phyloP scores from a whole-genome alignment of 257 asterid genomes.

The Jasminum sambac region DNA sequence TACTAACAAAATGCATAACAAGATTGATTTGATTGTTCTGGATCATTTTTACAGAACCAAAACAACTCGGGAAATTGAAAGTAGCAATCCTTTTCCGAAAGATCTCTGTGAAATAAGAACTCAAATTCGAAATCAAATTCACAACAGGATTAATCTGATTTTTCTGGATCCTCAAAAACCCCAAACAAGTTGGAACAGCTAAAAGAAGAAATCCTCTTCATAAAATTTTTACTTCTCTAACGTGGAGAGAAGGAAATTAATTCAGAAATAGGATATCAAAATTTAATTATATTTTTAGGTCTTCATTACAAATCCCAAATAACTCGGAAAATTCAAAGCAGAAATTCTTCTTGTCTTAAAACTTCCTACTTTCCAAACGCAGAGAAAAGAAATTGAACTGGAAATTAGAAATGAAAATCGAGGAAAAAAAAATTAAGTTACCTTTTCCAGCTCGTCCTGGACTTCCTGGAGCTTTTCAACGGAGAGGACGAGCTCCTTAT shows the following conservation, averaged over 20 bases:
- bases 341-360: background rate
- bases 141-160: background rate
- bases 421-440: background rate
- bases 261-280: background rate
- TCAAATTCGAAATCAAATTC: background rate
- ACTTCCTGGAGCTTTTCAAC: constrained; percentile 17
- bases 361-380: background rate
- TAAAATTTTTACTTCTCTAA: background rate
- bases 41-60: background rate
- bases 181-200: background rate
- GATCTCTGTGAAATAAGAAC: background rate
- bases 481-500: constrained; percentile 10
- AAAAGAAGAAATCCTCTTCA: background rate
- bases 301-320: background rate
- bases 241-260: background rate
- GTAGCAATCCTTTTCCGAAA: background rate
- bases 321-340: background rate
- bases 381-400: background rate
- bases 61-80: background rate
- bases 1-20: too few relatives aligned
- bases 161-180: background rate
- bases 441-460: constrained; percentile 21
- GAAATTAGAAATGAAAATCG: background rate
- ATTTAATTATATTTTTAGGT: background rate
- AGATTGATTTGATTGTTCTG: background rate